Evolutionary conservation across 352 stramenopile species (phyloP), one percentile per base, ranked within the genome.

Genomic region (Plasmopara halstedii): DNA sequence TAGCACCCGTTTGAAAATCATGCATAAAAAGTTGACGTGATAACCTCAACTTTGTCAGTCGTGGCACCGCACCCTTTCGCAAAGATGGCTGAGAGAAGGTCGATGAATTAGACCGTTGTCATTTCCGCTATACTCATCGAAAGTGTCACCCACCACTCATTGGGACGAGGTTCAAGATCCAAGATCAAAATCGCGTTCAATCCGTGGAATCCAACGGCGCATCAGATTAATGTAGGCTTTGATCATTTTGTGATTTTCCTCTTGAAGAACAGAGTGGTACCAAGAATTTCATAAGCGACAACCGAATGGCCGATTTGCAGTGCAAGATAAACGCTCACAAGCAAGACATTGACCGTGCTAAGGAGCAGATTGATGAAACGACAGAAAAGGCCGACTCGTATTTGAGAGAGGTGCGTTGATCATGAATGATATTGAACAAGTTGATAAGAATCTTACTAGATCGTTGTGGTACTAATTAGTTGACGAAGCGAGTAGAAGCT

Each of bases 341-440:
- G 42, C 20, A 63, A 9, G 53, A 82, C 25, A 57, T 83, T 7
- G 46, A 65, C 21, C 56, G 51, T 20, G 57, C 80, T 9, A 81
- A 81, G 56, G 50, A 60, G 35, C 66, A 80, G 46, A 73, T 86
- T 45, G 55, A 79, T 29, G 58, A 62, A 31, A 66, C 64, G 22
- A 64, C 68, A 22, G 44, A 80, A 26, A 69, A 79, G 51, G 72
- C 74, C 37, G 72, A 77, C 32, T 50, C 43, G 2, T 86, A 86
- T 46, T 45, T 86, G 45, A 67, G 63, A 14, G 50, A 55, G 37
- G 62, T 74, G 48, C 15, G 60, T n/a, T n/a, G n/a, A n/a, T n/a
- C n/a, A n/a, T n/a, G n/a, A n/a, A n/a, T n/a, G n/a, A n/a, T n/a
- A n/a, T n/a, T n/a, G n/a, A n/a, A n/a, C n/a, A n/a, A n/a, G n/a